Evolutionary conservation across 1,139 yeast genomes (phyloP), one percentile per base, ranked within the genome.

Genomic region (Schizosaccharomyces versatilis): DNA sequence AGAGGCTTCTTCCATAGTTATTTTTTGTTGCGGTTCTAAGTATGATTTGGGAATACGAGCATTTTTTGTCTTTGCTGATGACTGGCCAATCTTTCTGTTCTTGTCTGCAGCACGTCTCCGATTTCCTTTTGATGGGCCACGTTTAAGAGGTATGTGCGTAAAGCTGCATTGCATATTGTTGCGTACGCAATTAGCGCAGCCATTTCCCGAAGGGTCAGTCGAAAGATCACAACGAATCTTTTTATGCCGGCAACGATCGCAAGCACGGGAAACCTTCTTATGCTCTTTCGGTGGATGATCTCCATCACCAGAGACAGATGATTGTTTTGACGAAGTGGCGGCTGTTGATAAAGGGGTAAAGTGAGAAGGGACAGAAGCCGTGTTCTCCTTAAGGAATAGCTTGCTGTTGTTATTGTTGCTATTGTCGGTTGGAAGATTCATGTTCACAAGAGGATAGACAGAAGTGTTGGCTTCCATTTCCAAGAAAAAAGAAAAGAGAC

Each of bases 81-180:
- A 5, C 32, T 24, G 32, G 5, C 32, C 5, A 5, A 24, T 5
- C 32, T 24, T 24, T 47, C 58, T 61, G 44, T 60, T 58, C 38
- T 61, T 55, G 48, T 59, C 62, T 41, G 61, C 62, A 38, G 59
- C 59, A 38, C 61, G 61, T 40, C 58, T 59, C 52, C 59, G 58
- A 52, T 60, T 7, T 15, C 54, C 54, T 19, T 52, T 52, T 3
- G 51, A 40, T 6, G 54, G 54, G 10, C 54, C 54, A 15, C 54
- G 54, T 14, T 52, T 52, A n/a, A 52, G 15, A 6, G 47, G 54
- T 39, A 38, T 44, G 8, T 47, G 36, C 1, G 54, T 52, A 14
- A 36, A 52, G 10, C 32, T 47, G 39, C 54, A 52, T 9, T 36
- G 41, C 12, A 44, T 36, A 24, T 38, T 38, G 36, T 52, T 47